A percentile compares a stretch with the other conserved stretches of the same genome.
phyloP scores from a whole-genome alignment of 1,139 yeast genomes.

The Blastobotrys apis region DNA sequence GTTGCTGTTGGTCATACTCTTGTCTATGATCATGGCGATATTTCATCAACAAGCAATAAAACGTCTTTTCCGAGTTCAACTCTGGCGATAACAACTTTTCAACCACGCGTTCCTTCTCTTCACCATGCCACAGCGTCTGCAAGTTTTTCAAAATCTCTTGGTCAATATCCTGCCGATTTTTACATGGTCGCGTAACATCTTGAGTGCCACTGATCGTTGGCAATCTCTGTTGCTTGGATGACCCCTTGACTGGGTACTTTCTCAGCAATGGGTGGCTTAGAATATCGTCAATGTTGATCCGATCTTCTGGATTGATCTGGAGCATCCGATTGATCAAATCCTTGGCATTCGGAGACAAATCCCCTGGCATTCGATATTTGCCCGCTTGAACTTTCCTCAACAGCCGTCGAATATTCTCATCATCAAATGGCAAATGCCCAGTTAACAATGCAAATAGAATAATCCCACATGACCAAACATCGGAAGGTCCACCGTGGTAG shows the following conservation, averaged over 20 bases:
- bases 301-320: conserved; percentile 65
- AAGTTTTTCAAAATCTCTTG: conserved; percentile 77
- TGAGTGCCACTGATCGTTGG: conserved; percentile 11
- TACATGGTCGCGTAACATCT: conserved; percentile 41
- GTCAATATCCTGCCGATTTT: conserved; percentile 60
- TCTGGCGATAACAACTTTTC: conserved; percentile 54
- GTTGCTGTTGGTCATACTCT: conserved; percentile 7
- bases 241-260: conserved; percentile 56
- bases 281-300: conserved; percentile 73
- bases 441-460: conserved; percentile 88
- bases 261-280: conserved; percentile 71
- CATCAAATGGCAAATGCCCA: conserved; percentile 95
- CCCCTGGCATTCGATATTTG: conserved; percentile 74
- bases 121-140: conserved; percentile 89
- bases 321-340: conserved; percentile 82
- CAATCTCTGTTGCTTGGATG: conserved; percentile 26
- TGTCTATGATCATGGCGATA: conserved; percentile 73
- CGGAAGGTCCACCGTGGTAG: conserved; percentile 96
- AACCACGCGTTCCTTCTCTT: conserved; percentile 57
- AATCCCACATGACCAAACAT: conserved; percentile 98
- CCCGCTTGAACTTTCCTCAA: conserved; percentile 90
- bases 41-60: conserved; percentile 75
- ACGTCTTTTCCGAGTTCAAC: conserved; percentile 80
- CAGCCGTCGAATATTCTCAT: conserved; percentile 83
- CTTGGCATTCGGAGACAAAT: conserved; percentile 74